Evolutionary conservation across 179 eudicot species (phyloP).

Genomic region (Heliamphora pulchella): DNA sequence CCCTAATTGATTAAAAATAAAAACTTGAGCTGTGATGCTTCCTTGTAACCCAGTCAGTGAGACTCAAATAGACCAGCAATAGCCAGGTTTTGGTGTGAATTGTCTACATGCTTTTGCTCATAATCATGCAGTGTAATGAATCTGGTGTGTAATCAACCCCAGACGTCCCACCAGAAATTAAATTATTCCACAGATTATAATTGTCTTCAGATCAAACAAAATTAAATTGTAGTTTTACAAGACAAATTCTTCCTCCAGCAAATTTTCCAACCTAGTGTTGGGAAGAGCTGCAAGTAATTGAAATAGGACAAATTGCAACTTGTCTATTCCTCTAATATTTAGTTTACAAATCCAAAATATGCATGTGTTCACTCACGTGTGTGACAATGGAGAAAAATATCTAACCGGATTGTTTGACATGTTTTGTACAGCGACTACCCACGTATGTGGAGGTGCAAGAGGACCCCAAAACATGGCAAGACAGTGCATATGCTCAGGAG

Average conservation of each 20-base stretch:
- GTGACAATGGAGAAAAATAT: not conserved
- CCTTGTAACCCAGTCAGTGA: not conserved
- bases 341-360: too few species aligned
- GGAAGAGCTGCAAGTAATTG: too few species aligned
- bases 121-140: too few species aligned
- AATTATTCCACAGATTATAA: too few species aligned
- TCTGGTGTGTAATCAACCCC: too few species aligned
- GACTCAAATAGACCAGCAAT: not conserved
- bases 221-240: too few species aligned
- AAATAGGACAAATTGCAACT: not conserved
- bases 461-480: conserved; percentile 99
- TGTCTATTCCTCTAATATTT: not conserved
- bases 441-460: conserved; percentile 88
- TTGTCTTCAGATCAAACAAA: too few species aligned
- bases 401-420: conserved; percentile 73
- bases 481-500: conserved; percentile 98
- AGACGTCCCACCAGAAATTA: too few species aligned
- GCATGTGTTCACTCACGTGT: too few species aligned
- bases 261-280: too few species aligned
- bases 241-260: too few species aligned
- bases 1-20: too few species aligned
- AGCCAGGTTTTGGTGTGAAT: not conserved
- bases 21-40: not conserved
- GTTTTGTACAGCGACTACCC: conserved; percentile 82
- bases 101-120: not conserved